These are phyloP conservation scores for Paspalum vaginatum DNA, from an alignment of 176 grass and related monocot species.

Conservation along the genomic window DNA sequence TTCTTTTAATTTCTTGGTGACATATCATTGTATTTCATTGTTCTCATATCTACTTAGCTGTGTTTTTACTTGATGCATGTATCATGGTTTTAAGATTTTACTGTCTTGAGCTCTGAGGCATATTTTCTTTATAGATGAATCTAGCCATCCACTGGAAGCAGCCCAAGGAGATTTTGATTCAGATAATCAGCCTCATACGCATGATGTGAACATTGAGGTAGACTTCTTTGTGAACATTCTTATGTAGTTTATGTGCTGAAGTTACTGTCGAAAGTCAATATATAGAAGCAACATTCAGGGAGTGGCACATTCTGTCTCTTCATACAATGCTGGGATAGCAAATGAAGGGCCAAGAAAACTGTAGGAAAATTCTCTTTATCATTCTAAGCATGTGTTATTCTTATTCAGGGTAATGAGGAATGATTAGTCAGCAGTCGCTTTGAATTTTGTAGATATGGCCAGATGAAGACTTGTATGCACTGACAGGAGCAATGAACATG, in stretches of 20 bases:
- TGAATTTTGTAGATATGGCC: constrained; percentile 19
- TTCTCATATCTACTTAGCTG: constrained; percentile 15
- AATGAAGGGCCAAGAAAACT: not conserved
- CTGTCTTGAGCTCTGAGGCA: constrained; percentile 35
- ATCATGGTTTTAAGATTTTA: constrained; percentile 29
- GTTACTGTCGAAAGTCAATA: constrained; percentile 5
- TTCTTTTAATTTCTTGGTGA: constrained; percentile 9
- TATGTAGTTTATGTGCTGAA: constrained; percentile 17
- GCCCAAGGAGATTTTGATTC: constrained; percentile 27
- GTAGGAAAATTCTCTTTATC: not conserved
- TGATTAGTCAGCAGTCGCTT: constrained; percentile 3
- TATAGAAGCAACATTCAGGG: constrained; percentile 29
- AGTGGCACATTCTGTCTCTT: not conserved
- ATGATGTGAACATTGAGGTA: constrained; percentile 52
- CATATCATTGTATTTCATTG: constrained; percentile 1
- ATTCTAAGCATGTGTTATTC: constrained; percentile 28
- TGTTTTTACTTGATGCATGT: constrained; percentile 9
- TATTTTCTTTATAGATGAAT: constrained; percentile 49
- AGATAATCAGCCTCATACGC: constrained; percentile 39
- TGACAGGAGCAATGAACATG: constrained; percentile 13
- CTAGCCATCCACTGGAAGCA: constrained; percentile 24
- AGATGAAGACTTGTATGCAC: constrained; percentile 8
- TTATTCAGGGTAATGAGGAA: constrained; percentile 15
- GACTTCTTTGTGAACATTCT: constrained; percentile 32
- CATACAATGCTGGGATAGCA: constrained; percentile 7